Percentiles rank a stretch among this genome's conserved stretches.
These are phyloP conservation scores for Panus rudis DNA, from an alignment of 768 basidiomycete species.

Conservation along the genomic window DNA sequence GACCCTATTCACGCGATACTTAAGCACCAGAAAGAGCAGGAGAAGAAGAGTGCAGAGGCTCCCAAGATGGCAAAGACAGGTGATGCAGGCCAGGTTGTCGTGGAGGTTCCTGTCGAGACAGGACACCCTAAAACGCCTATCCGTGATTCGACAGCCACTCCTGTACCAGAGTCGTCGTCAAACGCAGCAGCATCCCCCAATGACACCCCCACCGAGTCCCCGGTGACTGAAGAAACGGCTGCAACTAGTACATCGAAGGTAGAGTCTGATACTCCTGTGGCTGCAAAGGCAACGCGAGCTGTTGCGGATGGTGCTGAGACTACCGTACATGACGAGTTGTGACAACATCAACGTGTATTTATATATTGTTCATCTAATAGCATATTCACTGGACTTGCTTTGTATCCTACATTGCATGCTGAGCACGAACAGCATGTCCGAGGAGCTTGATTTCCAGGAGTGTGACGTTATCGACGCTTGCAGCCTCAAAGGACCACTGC, in stretches of 20 bases:
- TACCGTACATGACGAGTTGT: too few relatives aligned
- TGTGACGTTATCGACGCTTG: too few relatives aligned
- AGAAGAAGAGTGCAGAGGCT: conserved; percentile 13
- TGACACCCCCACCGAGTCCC: too few relatives aligned
- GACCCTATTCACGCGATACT: conserved; percentile 21
- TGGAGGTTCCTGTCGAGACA: conserved; percentile 11
- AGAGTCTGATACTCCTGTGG: background rate
- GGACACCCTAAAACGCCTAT: conserved; percentile 17
- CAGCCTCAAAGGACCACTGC: too few relatives aligned
- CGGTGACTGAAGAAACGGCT: background rate
- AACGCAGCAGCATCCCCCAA: too few relatives aligned
- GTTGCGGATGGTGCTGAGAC: too few relatives aligned
- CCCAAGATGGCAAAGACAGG: conserved; percentile 19
- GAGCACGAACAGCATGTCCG: too few relatives aligned
- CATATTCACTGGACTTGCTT: too few relatives aligned
- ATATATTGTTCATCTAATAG: too few relatives aligned
- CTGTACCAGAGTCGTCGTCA: conserved; percentile 3
- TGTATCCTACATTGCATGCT: too few relatives aligned
- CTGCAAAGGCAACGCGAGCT: background rate
- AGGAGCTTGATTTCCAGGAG: too few relatives aligned
- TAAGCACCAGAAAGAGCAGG: conserved; percentile 20
- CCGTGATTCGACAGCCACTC: conserved; percentile 8
- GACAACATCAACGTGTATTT: too few relatives aligned
- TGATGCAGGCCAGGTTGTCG: conserved; percentile 17
- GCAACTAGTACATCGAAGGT: background rate